These are phyloP conservation scores for Penicillium riverlandense DNA, from an alignment of 495 filamentous ascomycete genomes.

Conservation along the genomic window DNA sequence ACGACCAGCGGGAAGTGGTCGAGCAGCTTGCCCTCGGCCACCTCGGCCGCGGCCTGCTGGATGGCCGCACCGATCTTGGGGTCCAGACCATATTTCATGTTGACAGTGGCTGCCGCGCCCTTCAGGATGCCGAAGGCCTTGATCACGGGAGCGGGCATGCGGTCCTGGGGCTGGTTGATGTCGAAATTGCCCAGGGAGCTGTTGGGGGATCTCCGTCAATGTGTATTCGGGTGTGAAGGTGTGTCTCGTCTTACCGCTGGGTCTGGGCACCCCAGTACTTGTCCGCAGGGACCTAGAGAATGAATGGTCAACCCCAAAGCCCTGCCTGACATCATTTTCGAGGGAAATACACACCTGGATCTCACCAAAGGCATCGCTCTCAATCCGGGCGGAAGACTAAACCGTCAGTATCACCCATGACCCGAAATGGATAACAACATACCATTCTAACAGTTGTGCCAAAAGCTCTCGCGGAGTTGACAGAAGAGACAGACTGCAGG, in stretches of 20 bases:
- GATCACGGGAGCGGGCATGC: slow-evolving; percentile 91
- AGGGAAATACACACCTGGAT: slow-evolving; percentile 44
- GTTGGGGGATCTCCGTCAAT: not conserved
- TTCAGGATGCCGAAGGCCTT: slow-evolving; percentile 96
- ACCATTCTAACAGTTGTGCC: slow-evolving; percentile 40
- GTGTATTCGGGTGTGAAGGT: too few relatives aligned
- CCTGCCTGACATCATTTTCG: too few relatives aligned
- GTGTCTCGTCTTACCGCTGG: slow-evolving; percentile 54
- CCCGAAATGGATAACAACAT: slow-evolving; percentile 2
- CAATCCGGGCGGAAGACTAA: slow-evolving; percentile 55
- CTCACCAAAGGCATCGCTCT: slow-evolving; percentile 97
- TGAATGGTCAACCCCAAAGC: slow-evolving; percentile 7
- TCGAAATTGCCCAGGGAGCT: slow-evolving; percentile 91
- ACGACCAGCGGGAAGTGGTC: slow-evolving; percentile 99
- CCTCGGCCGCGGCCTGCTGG: slow-evolving; percentile 87
- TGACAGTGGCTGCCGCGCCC: slow-evolving; percentile 91
- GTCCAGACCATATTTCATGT: slow-evolving; percentile 93
- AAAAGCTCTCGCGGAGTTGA: slow-evolving; percentile 33
- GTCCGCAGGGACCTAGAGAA: slow-evolving; percentile 67
- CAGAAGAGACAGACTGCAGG: slow-evolving; percentile 32
- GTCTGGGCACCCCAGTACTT: slow-evolving; percentile 99
- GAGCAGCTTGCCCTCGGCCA: slow-evolving; percentile 85
- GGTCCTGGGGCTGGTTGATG: slow-evolving; percentile 98
- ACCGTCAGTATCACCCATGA: slow-evolving; percentile 5
- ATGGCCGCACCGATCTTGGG: slow-evolving; percentile 90